These are phyloP conservation scores for Pseudoperonospora humuli DNA, from an alignment of 352 stramenopile species.

Conservation along the genomic window DNA sequence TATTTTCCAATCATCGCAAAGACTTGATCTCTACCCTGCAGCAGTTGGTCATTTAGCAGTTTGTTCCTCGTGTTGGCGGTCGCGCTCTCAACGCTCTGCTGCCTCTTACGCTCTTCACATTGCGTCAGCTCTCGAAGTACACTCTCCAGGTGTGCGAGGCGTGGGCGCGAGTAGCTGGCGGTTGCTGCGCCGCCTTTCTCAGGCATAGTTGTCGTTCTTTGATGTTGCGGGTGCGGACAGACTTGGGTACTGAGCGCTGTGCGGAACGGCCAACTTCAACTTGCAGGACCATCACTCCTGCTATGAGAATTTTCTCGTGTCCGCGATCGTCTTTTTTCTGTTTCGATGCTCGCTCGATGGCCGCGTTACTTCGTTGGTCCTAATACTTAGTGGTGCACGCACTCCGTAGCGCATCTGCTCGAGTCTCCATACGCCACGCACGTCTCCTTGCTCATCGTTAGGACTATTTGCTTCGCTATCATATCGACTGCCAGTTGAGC, in stretches of 20 bases:
- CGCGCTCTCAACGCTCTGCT: slow-evolving; percentile 36
- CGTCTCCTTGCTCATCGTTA: too few relatives aligned
- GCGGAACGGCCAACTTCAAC: slow-evolving; percentile 26
- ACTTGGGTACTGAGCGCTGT: slow-evolving; percentile 11
- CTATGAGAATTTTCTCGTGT: not conserved
- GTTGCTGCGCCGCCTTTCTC: slow-evolving; percentile 8
- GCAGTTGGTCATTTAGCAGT: slow-evolving; percentile 50
- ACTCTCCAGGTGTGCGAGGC: slow-evolving; percentile 41
- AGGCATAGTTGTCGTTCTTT: slow-evolving; percentile 8
- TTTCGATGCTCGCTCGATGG: too few relatives aligned
- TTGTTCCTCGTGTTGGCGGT: slow-evolving; percentile 40
- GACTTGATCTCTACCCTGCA: slow-evolving; percentile 23
- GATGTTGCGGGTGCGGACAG: not conserved
- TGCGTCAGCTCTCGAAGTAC: slow-evolving; percentile 46
- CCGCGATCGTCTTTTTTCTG: not conserved
- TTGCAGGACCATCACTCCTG: slow-evolving; percentile 35
- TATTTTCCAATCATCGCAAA: not conserved
- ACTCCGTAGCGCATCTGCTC: too few relatives aligned
- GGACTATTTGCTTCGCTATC: too few relatives aligned
- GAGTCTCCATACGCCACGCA: too few relatives aligned
- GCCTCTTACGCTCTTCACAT: slow-evolving; percentile 37
- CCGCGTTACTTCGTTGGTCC: too few relatives aligned
- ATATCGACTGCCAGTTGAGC: too few relatives aligned
- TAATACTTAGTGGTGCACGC: too few relatives aligned
- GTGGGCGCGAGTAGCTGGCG: slow-evolving; percentile 8